Evolutionary conservation across 129 eudicot genomes (phyloP).

Genomic region (Mikania micrantha): DNA sequence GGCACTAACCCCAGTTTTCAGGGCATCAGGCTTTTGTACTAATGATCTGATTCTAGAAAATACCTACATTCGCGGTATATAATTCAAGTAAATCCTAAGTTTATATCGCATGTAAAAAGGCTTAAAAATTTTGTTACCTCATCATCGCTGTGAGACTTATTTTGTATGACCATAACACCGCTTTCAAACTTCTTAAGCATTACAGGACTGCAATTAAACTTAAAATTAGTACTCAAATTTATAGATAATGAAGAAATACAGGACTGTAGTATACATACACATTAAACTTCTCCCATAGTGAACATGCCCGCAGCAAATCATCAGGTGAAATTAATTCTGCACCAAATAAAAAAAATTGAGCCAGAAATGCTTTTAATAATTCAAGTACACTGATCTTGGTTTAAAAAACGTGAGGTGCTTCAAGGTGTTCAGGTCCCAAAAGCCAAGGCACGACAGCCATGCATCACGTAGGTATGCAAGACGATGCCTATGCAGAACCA

Average conservation of each 20-base stretch:
- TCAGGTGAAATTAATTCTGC: slow-evolving; percentile 95
- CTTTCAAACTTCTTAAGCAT: slow-evolving; percentile 97
- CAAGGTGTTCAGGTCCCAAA: no score
- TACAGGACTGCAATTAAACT: slow-evolving; percentile 48
- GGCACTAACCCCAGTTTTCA: slow-evolving; percentile 60
- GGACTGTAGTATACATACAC: slow-evolving; percentile 43
- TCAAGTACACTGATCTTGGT: neutral
- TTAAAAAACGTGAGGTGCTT: no score
- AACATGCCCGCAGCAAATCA: slow-evolving; percentile 89
- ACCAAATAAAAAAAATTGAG: neutral
- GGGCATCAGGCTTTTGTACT: slow-evolving; percentile 60
- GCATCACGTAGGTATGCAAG: no score
- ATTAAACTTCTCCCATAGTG: slow-evolving; percentile 92
- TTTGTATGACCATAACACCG: slow-evolving; percentile 95
- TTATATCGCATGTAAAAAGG: neutral
- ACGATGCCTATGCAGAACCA: no score
- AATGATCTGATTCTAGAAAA: slow-evolving; percentile 63
- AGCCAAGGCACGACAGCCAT: no score
- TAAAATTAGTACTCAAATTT: neutral
- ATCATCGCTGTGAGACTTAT: slow-evolving; percentile 80
- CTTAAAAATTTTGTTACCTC: slow-evolving; percentile 41
- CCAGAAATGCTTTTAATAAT: neutral
- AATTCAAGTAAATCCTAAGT: neutral
- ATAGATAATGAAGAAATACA: neutral
- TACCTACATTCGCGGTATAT: slow-evolving; percentile 40